A percentile compares a stretch with the other conserved stretches of the same genome.
Evolutionary conservation across 305 asterid species (phyloP).

Genomic region (Ilex paraguariensis): DNA sequence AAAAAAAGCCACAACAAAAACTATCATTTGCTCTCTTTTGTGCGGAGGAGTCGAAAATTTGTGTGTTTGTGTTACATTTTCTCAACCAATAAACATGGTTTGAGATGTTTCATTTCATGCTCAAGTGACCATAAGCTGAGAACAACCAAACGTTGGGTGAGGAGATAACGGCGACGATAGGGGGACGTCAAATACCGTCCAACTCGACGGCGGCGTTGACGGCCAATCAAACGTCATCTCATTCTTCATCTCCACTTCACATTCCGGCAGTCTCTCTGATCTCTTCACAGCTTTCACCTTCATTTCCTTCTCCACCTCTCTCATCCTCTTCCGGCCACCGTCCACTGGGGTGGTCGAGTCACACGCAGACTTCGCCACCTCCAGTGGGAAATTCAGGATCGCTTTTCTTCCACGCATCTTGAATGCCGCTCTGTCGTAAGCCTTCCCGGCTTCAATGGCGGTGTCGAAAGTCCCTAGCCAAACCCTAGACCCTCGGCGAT

Average conservation of each 20-base stretch:
- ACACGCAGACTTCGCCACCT: slow-evolving; percentile 17
- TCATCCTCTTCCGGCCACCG: slow-evolving; percentile 25
- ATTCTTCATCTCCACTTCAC: slow-evolving; percentile 17
- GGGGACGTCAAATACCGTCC: too few relatives aligned
- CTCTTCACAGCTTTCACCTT: not conserved
- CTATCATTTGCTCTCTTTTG: too few relatives aligned
- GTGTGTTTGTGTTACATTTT: too few relatives aligned
- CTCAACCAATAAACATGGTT: too few relatives aligned
- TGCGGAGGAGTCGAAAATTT: too few relatives aligned
- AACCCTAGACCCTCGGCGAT: slow-evolving; percentile 49
- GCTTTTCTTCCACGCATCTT: slow-evolving; percentile 70
- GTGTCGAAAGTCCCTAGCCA: slow-evolving; percentile 68
- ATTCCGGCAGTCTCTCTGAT: not conserved
- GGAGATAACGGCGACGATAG: too few relatives aligned
- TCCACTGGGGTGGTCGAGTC: slow-evolving; percentile 12
- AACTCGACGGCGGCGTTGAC: slow-evolving; percentile 31
- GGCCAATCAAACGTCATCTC: slow-evolving; percentile 15
- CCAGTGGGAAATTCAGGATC: slow-evolving; percentile 49
- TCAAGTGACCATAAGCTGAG: not conserved
- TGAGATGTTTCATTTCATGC: not conserved
- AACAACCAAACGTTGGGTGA: not conserved
- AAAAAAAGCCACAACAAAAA: too few relatives aligned
- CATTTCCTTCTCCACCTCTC: slow-evolving; percentile 10
- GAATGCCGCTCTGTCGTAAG: slow-evolving; percentile 67
- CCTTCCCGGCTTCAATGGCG: slow-evolving; percentile 57